Evolutionary conservation across 495 filamentous ascomycete genomes (phyloP), one percentile per base, ranked within the genome.

Genomic region (Penicillium paradoxum): DNA sequence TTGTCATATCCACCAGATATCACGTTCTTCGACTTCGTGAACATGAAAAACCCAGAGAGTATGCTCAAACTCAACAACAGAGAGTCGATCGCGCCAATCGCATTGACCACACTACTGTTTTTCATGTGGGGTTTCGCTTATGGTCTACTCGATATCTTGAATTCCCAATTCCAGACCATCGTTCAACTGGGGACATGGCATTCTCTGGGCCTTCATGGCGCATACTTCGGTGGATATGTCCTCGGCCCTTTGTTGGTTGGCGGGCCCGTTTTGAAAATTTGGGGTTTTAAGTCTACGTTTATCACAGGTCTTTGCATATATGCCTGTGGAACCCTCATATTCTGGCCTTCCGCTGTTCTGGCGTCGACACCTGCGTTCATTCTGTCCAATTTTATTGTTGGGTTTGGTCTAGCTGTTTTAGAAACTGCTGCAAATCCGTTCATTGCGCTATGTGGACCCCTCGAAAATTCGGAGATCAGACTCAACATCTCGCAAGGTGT

Each of bases 51-150:
- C 24, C 84, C 85, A 9, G 89, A 89, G 62, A 89, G 84, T 65
- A 89, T 96, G 83, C 74, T 89, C 25, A 79, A 79, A 27, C 55
- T 84, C 53, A 81, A 72, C 42, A 78, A 81, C 52, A 72, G 70
- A 50, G 76, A 83, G 52, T 83, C 81, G 5, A 72, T 85, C 37
- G 68, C 73, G 14, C 83, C 82, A 0, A 70, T 80, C 18, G 74
- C 75, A 24, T 67, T 89, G 30, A 84, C 87, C 42, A 90, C 86
- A 7, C 74, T 90, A 48, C 74, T 92, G 3, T 92, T 91, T 70
- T 91, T 95, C 68, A 75, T 93, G 6, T 91, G 87, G 90, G 88
- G 90, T 0, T 89, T 96, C 55, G 85, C 87, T 0, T 93, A 95
- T 63, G 89, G 90, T 13, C 78, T 96, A 24, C 76, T 95, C 10